Conservation (phyloP, 768 basidiomycete genomes). For the Pleurotus citrinopileatus region DNA sequence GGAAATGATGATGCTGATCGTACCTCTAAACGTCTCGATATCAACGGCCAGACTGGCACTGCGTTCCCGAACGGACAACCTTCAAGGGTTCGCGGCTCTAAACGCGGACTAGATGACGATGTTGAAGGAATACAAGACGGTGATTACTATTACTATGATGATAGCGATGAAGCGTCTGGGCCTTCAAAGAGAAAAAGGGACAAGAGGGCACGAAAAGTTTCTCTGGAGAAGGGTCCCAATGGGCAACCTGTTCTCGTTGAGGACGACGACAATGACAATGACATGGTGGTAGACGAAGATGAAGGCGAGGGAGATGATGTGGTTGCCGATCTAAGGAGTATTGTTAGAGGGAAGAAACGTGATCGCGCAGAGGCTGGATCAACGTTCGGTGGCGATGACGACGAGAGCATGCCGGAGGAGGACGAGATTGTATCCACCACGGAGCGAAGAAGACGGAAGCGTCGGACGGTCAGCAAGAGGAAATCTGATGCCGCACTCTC, state of each 20-base stretch:
- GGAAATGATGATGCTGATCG: neutral
- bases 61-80: neutral
- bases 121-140: neutral
- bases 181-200: constrained; percentile 37
- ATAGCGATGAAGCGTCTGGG: constrained; percentile 38
- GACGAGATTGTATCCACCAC: constrained; percentile 37
- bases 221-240: neutral
- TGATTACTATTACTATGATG: constrained; percentile 23
- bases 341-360: constrained; percentile 66
- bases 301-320: constrained; percentile 41
- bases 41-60: neutral
- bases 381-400: constrained; percentile 64
- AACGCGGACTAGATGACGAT: constrained; percentile 41
- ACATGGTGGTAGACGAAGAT: constrained; percentile 48
- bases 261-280: constrained; percentile 22
- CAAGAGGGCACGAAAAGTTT: constrained; percentile 50
- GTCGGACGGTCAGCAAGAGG: constrained; percentile 51
- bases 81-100: constrained; percentile 40
- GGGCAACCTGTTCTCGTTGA: constrained; percentile 3
- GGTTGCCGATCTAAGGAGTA: constrained; percentile 32
- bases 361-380: constrained; percentile 74
- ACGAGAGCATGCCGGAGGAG: constrained; percentile 37
- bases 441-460: constrained; percentile 50
- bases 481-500: constrained; percentile 40
- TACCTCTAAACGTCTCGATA: neutral